Percentiles rank a stretch among this genome's conserved stretches.
Conservation (phyloP, 179 eudicot genomes). For the Spergularia azorica region DNA sequence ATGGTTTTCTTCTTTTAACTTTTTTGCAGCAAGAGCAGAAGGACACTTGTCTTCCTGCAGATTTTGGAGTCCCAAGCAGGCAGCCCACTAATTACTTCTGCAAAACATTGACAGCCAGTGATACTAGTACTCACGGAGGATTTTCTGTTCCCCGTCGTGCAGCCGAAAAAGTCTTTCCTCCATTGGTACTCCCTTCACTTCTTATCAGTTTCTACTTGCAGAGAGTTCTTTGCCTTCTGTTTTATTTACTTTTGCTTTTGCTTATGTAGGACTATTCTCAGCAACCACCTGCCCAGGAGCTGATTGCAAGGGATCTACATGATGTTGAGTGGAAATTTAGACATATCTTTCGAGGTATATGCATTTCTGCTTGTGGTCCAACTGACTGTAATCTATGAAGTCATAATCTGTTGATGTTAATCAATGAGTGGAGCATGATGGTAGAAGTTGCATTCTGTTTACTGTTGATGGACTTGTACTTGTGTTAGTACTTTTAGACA, state of each 20-base stretch:
- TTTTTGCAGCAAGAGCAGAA: constrained; percentile 83
- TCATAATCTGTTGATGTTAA: constrained; percentile 3
- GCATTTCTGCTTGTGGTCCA: constrained; percentile 7
- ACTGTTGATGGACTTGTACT: constrained; percentile 3
- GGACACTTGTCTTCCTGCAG: constrained; percentile 87
- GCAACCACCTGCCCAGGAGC: constrained; percentile 96
- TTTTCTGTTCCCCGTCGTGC: constrained; percentile 98
- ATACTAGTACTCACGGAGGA: constrained; percentile 95
- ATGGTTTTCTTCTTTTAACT: background rate
- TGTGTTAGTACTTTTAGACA: background rate
- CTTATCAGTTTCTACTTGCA: constrained; percentile 6
- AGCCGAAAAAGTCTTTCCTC: constrained; percentile 96
- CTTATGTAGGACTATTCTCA: constrained; percentile 78
- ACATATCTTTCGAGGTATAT: constrained; percentile 89
- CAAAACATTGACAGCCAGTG: constrained; percentile 93
- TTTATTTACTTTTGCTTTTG: constrained; percentile 4
- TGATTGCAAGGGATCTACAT: constrained; percentile 97
- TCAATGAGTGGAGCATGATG: constrained; percentile 11
- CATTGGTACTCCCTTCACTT: constrained; percentile 49
- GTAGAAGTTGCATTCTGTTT: background rate
- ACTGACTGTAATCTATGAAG: background rate
- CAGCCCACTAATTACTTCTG: constrained; percentile 94
- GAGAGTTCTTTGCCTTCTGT: background rate
- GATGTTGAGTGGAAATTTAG: constrained; percentile 98
- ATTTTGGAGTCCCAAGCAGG: constrained; percentile 81